Evolutionary conservation across 352 stramenopile species (phyloP).

Genomic region (Phytopythium litorale): DNA sequence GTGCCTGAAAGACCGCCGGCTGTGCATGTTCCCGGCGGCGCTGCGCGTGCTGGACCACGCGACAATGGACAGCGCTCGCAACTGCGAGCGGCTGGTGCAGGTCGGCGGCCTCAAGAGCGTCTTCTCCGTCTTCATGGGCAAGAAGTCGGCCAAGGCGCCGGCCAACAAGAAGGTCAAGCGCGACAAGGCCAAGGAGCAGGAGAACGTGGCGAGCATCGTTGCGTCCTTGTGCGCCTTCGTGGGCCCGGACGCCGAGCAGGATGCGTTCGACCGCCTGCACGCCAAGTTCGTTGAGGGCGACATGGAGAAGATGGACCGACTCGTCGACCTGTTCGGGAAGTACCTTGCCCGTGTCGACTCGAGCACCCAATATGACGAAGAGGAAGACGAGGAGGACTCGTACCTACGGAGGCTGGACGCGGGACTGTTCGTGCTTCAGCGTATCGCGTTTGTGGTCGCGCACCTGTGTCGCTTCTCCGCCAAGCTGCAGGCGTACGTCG

Average conservation of each 20-base stretch:
- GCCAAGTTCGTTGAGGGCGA: slow-evolving; percentile 82
- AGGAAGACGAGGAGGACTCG: slow-evolving; percentile 38
- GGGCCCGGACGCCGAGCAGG: slow-evolving; percentile 33
- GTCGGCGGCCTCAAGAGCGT: slow-evolving; percentile 55
- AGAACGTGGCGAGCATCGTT: slow-evolving; percentile 65
- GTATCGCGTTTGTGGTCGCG: slow-evolving; percentile 53
- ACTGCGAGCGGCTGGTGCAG: slow-evolving; percentile 70
- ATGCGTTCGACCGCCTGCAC: slow-evolving; percentile 64
- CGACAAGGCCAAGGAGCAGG: slow-evolving; percentile 54
- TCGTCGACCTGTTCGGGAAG: slow-evolving; percentile 74
- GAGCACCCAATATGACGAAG: slow-evolving; percentile 21
- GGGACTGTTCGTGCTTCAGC: slow-evolving; percentile 77
- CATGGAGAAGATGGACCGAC: slow-evolving; percentile 78
- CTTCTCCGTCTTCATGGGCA: slow-evolving; percentile 77
- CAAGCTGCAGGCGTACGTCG: slow-evolving; percentile 62
- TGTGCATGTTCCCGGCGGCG: slow-evolving; percentile 48
- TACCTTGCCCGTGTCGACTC: slow-evolving; percentile 59
- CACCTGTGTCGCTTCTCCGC: slow-evolving; percentile 61
- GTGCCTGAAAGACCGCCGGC: slow-evolving; percentile 88
- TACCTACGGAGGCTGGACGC: slow-evolving; percentile 67
- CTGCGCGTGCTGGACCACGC: slow-evolving; percentile 60
- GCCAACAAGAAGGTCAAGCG: slow-evolving; percentile 20
- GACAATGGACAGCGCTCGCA: slow-evolving; percentile 48
- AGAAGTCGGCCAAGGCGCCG: slow-evolving; percentile 28
- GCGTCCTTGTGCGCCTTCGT: slow-evolving; percentile 61